These are phyloP conservation scores for Mycotypha africana DNA, from an alignment of 371 early-diverging fungal species.

Conservation along the genomic window DNA sequence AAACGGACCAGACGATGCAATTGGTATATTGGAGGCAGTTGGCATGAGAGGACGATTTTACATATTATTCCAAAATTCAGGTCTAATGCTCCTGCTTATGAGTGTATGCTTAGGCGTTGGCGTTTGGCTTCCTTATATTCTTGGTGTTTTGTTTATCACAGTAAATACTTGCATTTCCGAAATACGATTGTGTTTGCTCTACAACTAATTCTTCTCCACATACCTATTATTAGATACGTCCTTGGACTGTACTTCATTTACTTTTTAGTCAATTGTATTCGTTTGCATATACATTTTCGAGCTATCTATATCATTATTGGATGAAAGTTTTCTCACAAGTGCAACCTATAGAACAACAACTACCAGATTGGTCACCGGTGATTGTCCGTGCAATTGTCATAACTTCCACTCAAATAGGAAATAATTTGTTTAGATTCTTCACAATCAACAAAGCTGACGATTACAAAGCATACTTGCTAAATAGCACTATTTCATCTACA, in stretches of 20 bases:
- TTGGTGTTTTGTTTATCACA: slow-evolving; percentile 53
- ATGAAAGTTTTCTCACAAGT: slow-evolving; percentile 33
- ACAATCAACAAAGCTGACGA: too few relatives aligned
- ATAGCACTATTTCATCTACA: too few relatives aligned
- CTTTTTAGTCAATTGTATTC: too few relatives aligned
- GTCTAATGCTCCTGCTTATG: slow-evolving; percentile 68
- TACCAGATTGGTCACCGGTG: not conserved
- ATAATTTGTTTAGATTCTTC: not conserved
- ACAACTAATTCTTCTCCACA: not conserved
- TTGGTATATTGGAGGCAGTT: slow-evolving; percentile 78
- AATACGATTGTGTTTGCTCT: too few relatives aligned
- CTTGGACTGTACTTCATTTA: too few relatives aligned
- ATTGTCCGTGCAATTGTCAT: not conserved
- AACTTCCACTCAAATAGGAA: not conserved
- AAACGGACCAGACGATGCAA: slow-evolving; percentile 42
- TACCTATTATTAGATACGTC: not conserved
- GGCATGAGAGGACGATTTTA: slow-evolving; percentile 81
- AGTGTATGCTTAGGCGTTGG: slow-evolving; percentile 60
- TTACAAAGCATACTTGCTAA: too few relatives aligned
- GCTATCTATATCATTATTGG: too few relatives aligned
- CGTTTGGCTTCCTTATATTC: slow-evolving; percentile 69
- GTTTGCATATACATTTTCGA: too few relatives aligned
- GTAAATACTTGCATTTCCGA: not conserved
- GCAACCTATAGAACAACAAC: slow-evolving; percentile 10
- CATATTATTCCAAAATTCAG: slow-evolving; percentile 71